phyloP scores from a whole-genome alignment of 2,329 filamentous ascomycete species.

The Diaporthe vexans region DNA sequence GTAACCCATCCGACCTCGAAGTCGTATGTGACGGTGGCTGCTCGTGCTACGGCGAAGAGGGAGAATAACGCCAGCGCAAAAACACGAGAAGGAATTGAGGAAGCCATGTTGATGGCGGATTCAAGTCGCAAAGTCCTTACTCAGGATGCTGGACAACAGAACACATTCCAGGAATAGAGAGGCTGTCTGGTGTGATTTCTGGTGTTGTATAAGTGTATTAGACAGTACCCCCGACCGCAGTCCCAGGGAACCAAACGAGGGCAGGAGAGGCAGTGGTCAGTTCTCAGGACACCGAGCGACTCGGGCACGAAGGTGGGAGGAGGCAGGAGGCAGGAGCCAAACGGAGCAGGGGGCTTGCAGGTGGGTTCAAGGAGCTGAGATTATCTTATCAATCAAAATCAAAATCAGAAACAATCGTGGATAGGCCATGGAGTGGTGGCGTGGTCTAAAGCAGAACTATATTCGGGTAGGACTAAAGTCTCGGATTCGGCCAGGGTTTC shows the following conservation, averaged over 20 bases:
- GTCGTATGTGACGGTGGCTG: slow-evolving; percentile 39
- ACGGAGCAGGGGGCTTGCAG: not conserved
- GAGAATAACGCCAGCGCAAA: slow-evolving; percentile 13
- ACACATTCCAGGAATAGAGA: not conserved
- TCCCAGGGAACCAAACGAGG: not conserved
- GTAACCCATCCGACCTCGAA: slow-evolving; percentile 35
- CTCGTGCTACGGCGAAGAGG: slow-evolving; percentile 9
- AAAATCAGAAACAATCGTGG: slow-evolving; percentile 13
- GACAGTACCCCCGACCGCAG: not conserved
- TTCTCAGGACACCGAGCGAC: not conserved
- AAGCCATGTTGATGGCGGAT: slow-evolving; percentile 20
- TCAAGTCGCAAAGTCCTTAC: not conserved
- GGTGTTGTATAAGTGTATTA: not conserved
- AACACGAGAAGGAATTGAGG: not conserved
- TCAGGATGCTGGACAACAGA: not conserved
- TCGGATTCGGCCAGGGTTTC: not conserved
- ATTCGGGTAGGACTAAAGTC: not conserved
- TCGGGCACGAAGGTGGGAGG: not conserved
- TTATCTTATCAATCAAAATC: slow-evolving; percentile 39
- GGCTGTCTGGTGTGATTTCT: not conserved
- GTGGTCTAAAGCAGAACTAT: not conserved
- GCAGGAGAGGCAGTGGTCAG: not conserved
- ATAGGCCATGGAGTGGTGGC: not conserved
- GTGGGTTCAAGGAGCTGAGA: not conserved
- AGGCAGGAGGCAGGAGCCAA: not conserved